Conservation (phyloP, 2,329 filamentous ascomycete species). For the Penicillium sp. region DNA sequence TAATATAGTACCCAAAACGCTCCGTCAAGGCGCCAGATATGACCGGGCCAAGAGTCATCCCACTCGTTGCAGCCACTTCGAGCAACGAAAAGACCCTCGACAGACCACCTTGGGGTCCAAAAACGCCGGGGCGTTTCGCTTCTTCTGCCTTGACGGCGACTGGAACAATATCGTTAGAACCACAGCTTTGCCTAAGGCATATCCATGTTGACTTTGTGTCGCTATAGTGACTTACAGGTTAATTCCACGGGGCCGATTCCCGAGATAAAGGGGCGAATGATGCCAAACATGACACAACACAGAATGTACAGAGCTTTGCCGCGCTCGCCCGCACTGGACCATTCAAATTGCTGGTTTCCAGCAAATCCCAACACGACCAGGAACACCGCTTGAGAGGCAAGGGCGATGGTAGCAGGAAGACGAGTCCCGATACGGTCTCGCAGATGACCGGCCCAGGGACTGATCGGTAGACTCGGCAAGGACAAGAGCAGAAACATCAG, state of each 20-base stretch:
- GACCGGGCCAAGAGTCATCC: slow-evolving; percentile 1
- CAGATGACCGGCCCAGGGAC: slow-evolving; percentile 53
- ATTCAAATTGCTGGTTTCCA: slow-evolving; percentile 14
- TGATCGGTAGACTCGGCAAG: slow-evolving; percentile 43
- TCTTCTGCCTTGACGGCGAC: slow-evolving; percentile 16
- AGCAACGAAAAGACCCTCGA: slow-evolving; percentile 18
- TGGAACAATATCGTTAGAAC: background rate
- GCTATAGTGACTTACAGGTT: slow-evolving; percentile 17
- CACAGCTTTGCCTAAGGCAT: background rate
- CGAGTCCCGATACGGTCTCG: slow-evolving; percentile 20
- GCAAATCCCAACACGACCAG: slow-evolving; percentile 1
- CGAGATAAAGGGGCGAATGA: slow-evolving; percentile 16
- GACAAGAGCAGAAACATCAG: slow-evolving; percentile 54
- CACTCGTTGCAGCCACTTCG: slow-evolving; percentile 11
- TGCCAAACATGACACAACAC: slow-evolving; percentile 12
- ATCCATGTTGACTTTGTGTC: background rate
- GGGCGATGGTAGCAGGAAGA: slow-evolving; percentile 6
- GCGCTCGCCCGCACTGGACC: slow-evolving; percentile 14
- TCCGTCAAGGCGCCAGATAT: background rate
- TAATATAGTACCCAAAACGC: background rate
- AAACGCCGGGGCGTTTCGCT: slow-evolving; percentile 16
- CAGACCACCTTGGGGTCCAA: slow-evolving; percentile 22
- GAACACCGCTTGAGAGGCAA: background rate
- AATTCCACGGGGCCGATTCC: slow-evolving; percentile 24
- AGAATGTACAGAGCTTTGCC: slow-evolving; percentile 17